These are phyloP conservation scores for Trypanosoma avium DNA, from an alignment of 208 protist genomes.

Conservation along the genomic window DNA sequence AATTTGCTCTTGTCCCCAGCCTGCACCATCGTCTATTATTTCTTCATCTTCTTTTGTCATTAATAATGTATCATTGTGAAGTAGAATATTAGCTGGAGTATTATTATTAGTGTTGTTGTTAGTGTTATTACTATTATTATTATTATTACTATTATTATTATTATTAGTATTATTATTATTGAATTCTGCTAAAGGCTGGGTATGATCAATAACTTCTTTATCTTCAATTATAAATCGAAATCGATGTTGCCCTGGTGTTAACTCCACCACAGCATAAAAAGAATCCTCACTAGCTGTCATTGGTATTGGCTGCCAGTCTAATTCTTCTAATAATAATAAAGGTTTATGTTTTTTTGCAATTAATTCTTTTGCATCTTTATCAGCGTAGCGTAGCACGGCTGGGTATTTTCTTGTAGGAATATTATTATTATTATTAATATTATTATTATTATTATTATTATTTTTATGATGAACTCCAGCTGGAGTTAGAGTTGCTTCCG, in stretches of 20 bases:
- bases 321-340: conserved; percentile 63
- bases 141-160: conserved; percentile 11
- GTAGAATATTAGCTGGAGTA: too few relatives aligned
- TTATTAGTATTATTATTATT: background rate
- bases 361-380: conserved; percentile 56
- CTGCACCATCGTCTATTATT: conserved; percentile 71
- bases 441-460: background rate
- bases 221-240: conserved; percentile 82
- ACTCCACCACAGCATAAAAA: conserved; percentile 83
- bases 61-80: conserved; percentile 74
- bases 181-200: conserved; percentile 58
- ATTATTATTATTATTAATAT: background rate
- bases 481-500: conserved; percentile 7
- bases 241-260: conserved; percentile 73
- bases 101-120: too few relatives aligned
- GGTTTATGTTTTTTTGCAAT: conserved; percentile 42
- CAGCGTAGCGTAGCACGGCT: conserved; percentile 76
- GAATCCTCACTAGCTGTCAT: conserved; percentile 85
- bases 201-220: conserved; percentile 67
- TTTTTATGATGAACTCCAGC: conserved; percentile 4
- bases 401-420: conserved; percentile 35
- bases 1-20: conserved; percentile 79
- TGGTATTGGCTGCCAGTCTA: conserved; percentile 67
- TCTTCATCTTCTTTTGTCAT: conserved; percentile 80
- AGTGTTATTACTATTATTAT: conserved; percentile 4